Evolutionary conservation across 768 basidiomycete species (phyloP).

Genomic region (Macrolepiota fuliginosa): DNA sequence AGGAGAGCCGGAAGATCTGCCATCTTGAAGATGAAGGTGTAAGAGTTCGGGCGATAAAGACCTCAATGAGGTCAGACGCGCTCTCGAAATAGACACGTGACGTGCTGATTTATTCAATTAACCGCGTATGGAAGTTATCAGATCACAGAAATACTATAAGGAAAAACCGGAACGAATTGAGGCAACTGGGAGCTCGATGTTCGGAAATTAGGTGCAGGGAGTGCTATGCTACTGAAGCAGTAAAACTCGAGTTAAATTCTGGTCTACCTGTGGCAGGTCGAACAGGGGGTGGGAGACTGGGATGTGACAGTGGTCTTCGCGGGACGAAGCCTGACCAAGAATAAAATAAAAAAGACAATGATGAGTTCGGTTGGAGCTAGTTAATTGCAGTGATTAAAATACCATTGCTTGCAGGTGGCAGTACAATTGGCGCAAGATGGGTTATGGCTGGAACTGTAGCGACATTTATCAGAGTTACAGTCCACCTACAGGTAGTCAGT

Average conservation of each 20-base stretch:
- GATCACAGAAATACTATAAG: background rate
- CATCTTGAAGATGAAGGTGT: conserved; percentile 35
- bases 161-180: background rate
- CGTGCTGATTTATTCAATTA: background rate
- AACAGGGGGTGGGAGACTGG: conserved; percentile 18
- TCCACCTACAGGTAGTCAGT: conserved; percentile 33
- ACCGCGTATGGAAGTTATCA: background rate
- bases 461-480: conserved; percentile 36
- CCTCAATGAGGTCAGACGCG: conserved; percentile 1
- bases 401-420: conserved; percentile 40
- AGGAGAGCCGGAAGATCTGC: conserved; percentile 69
- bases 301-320: conserved; percentile 22
- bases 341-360: background rate
- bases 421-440: conserved; percentile 33
- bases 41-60: conserved; percentile 7
- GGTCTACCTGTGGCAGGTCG: conserved; percentile 8
- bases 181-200: background rate
- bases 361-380: background rate
- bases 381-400: conserved; percentile 5
- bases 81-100: background rate
- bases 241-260: background rate
- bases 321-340: conserved; percentile 23
- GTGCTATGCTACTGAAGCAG: background rate
- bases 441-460: conserved; percentile 39
- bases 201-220: background rate